Evolutionary conservation across 208 protist species (phyloP).

Genomic region (Acanthamoeba triangularis): DNA sequence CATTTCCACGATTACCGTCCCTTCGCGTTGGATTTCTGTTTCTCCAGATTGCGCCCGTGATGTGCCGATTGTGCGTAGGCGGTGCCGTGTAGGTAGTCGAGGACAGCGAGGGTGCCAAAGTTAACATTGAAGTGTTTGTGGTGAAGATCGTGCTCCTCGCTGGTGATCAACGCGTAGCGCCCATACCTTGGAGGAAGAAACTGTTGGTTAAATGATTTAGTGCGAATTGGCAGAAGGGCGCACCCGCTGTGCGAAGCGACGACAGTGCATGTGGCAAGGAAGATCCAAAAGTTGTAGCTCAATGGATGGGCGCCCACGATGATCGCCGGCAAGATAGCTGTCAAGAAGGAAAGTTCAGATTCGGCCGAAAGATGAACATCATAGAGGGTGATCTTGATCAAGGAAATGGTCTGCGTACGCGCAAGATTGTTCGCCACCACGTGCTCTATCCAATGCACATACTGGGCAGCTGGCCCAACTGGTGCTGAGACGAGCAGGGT

Average conservation of each 20-base stretch:
- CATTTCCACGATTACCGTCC: neutral
- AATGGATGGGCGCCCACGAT: neutral
- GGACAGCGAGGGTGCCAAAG: constrained; percentile 28
- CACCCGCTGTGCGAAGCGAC: constrained; percentile 35
- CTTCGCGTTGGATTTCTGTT: neutral
- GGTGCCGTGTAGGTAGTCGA: constrained; percentile 1
- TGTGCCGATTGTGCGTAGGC: neutral
- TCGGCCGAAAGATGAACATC: neutral
- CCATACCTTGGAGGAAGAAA: neutral
- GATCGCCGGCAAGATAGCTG: neutral
- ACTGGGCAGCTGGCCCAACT: constrained; percentile 1
- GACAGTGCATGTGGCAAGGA: constrained; percentile 16
- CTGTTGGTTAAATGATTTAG: neutral
- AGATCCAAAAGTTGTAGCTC: constrained; percentile 5
- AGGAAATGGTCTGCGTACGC: neutral
- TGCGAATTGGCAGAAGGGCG: neutral
- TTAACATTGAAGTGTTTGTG: constrained; percentile 56
- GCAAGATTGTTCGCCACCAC: constrained; percentile 12
- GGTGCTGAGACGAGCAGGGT: neutral
- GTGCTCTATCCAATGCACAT: constrained; percentile 11
- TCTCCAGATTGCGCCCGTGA: neutral
- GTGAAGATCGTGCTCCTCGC: constrained; percentile 7
- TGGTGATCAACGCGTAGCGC: neutral
- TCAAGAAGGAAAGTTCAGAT: neutral
- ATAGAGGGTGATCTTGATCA: neutral